phyloP scores from a whole-genome alignment of 2,329 filamentous ascomycete species.

The Hirsutella thompsonii region DNA sequence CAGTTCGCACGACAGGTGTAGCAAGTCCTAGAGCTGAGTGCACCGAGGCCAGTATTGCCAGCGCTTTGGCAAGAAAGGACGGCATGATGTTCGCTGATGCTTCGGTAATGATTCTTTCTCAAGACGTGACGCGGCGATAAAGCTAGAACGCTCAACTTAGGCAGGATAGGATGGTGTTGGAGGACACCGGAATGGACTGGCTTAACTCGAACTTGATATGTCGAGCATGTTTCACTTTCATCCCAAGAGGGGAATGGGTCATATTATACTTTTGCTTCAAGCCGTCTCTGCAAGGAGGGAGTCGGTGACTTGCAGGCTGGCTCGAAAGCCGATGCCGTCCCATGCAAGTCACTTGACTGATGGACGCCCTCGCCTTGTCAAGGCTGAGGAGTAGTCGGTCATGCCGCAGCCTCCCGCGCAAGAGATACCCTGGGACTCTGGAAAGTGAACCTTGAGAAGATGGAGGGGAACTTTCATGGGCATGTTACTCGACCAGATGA shows the following conservation, averaged over 20 bases:
- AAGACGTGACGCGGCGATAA: background rate
- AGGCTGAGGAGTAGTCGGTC: background rate
- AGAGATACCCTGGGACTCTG: background rate
- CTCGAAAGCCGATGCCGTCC: background rate
- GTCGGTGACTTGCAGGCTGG: too few species aligned
- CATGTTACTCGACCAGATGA: conserved; percentile 3
- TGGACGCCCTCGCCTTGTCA: background rate
- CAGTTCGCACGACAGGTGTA: conserved; percentile 5
- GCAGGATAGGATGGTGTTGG: background rate
- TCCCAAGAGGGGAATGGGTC: background rate
- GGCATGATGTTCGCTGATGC: conserved; percentile 10
- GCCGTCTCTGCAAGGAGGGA: background rate
- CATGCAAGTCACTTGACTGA: background rate
- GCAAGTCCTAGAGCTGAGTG: conserved; percentile 11
- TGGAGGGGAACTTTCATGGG: background rate
- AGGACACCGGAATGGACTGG: background rate
- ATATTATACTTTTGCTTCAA: background rate
- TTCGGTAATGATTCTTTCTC: background rate
- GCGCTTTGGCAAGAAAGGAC: conserved; percentile 10
- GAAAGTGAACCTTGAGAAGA: background rate
- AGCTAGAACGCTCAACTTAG: background rate
- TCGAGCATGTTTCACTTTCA: background rate
- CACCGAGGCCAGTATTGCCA: conserved; percentile 14
- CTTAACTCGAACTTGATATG: background rate
- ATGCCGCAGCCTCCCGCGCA: background rate